These are phyloP conservation scores for Rosa lucieae DNA, from an alignment of 306 rosid genomes.

Conservation along the genomic window DNA sequence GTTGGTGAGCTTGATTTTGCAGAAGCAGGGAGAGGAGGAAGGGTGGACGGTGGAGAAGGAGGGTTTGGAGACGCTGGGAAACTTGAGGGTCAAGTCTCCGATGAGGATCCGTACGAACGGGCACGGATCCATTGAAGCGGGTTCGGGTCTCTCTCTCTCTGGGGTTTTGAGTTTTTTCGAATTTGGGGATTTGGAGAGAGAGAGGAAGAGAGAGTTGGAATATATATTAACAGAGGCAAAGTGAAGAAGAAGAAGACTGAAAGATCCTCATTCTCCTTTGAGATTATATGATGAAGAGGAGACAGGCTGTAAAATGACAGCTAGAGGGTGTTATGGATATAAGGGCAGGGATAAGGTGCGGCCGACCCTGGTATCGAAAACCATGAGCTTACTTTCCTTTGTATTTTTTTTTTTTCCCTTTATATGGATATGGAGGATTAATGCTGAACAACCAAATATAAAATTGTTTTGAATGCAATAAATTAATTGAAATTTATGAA, in stretches of 20 bases:
- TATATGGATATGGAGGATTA: background rate
- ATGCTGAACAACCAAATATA: background rate
- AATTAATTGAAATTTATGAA: background rate
- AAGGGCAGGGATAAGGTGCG: background rate
- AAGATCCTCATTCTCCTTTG: too few species aligned
- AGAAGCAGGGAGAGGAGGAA: slow-evolving; percentile 52
- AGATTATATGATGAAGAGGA: background rate
- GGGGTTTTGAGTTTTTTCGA: background rate
- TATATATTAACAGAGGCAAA: background rate
- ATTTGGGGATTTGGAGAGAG: background rate
- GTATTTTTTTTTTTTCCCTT: background rate
- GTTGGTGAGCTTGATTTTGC: slow-evolving; percentile 51
- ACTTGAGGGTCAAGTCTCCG: slow-evolving; percentile 66
- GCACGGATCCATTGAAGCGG: slow-evolving; percentile 68
- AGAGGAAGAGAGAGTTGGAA: background rate
- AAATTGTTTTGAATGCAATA: background rate
- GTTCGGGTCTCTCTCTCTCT: background rate
- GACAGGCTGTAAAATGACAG: slow-evolving; percentile 15
- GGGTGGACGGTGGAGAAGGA: slow-evolving; percentile 62
- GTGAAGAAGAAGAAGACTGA: background rate
- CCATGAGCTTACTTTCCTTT: background rate
- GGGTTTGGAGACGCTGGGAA: slow-evolving; percentile 42
- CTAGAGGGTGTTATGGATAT: background rate
- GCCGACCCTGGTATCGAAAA: background rate
- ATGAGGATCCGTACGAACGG: slow-evolving; percentile 69